Evolutionary conservation across 2,329 filamentous ascomycete genomes (phyloP).

Genomic region (Emmonsiellopsis sp.): DNA sequence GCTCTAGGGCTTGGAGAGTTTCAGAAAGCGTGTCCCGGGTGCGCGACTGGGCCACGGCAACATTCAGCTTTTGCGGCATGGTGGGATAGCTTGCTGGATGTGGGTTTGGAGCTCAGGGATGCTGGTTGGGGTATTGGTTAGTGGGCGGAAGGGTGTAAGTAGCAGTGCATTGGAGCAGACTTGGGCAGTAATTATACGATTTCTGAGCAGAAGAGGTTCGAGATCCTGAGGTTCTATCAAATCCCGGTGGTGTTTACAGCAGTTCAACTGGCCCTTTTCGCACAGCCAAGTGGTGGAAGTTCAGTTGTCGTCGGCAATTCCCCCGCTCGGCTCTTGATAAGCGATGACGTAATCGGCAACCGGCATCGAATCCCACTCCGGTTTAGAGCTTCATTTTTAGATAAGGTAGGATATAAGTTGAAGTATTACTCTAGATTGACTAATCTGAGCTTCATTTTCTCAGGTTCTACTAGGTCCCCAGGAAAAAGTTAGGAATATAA

Average conservation of each 20-base stretch:
- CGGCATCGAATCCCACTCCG: too few species aligned
- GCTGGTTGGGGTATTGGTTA: not conserved
- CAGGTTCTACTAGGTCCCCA: too few species aligned
- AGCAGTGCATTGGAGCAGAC: not conserved
- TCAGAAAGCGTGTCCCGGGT: slow-evolving; percentile 34
- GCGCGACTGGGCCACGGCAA: slow-evolving; percentile 40
- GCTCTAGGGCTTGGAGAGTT: slow-evolving; percentile 59
- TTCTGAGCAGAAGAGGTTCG: not conserved
- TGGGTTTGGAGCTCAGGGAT: not conserved
- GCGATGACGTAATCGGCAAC: not conserved
- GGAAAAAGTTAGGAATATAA: too few species aligned
- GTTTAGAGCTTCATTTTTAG: not conserved
- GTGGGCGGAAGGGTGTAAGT: not conserved
- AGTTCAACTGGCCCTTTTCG: too few species aligned
- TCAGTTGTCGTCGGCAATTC: not conserved
- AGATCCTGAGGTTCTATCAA: not conserved
- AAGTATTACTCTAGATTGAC: not conserved
- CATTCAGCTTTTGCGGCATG: slow-evolving; percentile 34
- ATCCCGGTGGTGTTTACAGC: too few species aligned
- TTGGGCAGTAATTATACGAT: not conserved
- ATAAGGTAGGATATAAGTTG: not conserved
- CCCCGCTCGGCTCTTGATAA: not conserved
- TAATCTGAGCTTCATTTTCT: not conserved
- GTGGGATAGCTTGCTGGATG: slow-evolving; percentile 2
- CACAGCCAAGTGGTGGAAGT: not conserved